A percentile compares a stretch with the other conserved stretches of the same genome.
phyloP scores from a whole-genome alignment of 163 green algal species.

The Volvox carteri region DNA sequence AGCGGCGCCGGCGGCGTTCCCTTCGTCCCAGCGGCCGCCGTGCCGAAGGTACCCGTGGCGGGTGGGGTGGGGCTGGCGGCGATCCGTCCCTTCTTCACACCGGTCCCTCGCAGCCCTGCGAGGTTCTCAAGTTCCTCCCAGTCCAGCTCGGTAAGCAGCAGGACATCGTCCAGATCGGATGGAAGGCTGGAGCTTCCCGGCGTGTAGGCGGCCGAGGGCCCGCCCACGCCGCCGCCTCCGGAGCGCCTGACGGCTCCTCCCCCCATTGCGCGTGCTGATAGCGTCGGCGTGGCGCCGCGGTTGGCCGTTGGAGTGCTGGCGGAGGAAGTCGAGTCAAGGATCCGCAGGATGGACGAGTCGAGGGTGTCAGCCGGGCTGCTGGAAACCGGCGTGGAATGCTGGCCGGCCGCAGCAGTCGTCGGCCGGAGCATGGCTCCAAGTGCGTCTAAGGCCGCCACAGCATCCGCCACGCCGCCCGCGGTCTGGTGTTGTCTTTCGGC shows the following conservation, averaged over 20 bases:
- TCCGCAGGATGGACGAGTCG: slow-evolving; percentile 25
- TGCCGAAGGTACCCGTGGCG: no score
- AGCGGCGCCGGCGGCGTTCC: neutral
- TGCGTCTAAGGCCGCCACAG: slow-evolving; percentile 10
- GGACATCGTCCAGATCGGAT: slow-evolving; percentile 31
- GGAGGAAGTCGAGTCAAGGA: slow-evolving; percentile 20
- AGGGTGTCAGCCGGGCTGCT: slow-evolving; percentile 31
- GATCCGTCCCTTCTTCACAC: no score
- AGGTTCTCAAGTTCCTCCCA: slow-evolving; percentile 44
- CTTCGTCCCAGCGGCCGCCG: neutral
- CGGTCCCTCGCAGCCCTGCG: neutral
- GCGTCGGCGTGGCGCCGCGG: neutral
- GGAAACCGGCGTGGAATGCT: neutral
- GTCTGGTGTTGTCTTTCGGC: neutral
- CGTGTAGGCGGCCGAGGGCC: neutral
- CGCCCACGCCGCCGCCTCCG: neutral
- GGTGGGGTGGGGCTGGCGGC: no score
- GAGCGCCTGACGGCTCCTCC: neutral
- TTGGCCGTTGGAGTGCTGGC: neutral
- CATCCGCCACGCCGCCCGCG: neutral
- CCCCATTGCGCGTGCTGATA: neutral
- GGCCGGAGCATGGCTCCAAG: neutral
- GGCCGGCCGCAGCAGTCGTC: neutral
- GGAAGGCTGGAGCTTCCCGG: slow-evolving; percentile 19
- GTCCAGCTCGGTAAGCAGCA: slow-evolving; percentile 33